phyloP scores from a whole-genome alignment of 139 green algal species.

The Eudorina sp. region DNA sequence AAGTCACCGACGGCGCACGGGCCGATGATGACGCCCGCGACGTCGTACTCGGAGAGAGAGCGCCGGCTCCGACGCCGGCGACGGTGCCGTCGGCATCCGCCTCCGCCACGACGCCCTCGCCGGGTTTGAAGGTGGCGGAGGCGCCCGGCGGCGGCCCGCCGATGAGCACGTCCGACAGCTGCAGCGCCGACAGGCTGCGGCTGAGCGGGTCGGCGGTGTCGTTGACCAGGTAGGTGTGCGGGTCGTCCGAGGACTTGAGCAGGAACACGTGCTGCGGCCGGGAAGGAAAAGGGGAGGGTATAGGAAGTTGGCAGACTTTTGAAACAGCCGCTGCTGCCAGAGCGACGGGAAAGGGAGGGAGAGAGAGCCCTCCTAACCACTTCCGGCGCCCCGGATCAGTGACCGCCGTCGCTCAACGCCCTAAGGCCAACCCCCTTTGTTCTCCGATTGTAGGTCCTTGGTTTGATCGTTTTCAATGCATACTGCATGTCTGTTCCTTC shows the following conservation, averaged over 20 bases:
- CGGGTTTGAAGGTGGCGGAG: conserved; percentile 59
- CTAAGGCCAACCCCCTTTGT: no score
- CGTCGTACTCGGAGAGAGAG: not conserved
- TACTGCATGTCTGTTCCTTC: no score
- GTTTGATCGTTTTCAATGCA: no score
- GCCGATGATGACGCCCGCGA: not conserved
- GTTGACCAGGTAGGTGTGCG: conserved; percentile 87
- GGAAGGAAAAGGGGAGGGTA: no score
- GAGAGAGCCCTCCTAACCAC: no score
- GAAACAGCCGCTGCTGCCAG: no score
- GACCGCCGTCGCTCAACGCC: no score
- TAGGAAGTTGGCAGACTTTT: no score
- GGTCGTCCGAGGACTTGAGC: conserved; percentile 67
- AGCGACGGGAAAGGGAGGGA: no score
- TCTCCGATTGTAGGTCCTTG: no score
- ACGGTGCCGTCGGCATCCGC: not conserved
- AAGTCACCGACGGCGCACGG: not conserved
- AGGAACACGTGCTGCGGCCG: conserved; percentile 70
- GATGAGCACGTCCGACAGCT: conserved; percentile 72
- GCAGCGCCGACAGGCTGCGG: conserved; percentile 69
- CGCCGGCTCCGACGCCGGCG: not conserved
- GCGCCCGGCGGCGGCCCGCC: conserved; percentile 60
- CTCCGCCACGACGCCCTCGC: not conserved
- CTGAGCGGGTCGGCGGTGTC: conserved; percentile 85
- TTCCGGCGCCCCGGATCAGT: no score